Evolutionary conservation across 2,329 filamentous ascomycete genomes (phyloP), one percentile per base, ranked within the genome.

Genomic region (Pseudogymnoascus verrucosus): DNA sequence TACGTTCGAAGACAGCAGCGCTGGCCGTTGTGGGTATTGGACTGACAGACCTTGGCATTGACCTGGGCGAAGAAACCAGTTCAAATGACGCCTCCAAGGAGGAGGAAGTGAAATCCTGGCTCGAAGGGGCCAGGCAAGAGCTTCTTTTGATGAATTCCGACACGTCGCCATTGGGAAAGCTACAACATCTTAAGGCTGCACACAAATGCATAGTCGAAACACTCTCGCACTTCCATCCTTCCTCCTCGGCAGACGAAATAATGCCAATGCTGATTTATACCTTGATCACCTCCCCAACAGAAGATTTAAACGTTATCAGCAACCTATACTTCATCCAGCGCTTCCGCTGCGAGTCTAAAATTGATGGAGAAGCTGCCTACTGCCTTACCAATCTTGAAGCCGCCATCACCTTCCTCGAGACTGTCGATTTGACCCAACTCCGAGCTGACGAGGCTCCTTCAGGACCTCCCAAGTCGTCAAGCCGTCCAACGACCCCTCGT

Each of bases 141-240:
- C 78, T 99, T 60, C 80, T 86, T 54, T 84, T 84, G 65, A 98
- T 99, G 93, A 88, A 91, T 71, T 84, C 93, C 64, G 89, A 91
- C 68, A 88, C 88, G 68, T 96, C 92, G 72, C 95, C 95, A 0
- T 79, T 97, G 1, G 95, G 92, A 16, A 99, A 99, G 77, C 82
- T 98, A 44, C 90, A 92, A 71, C 88, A 92, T 71, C 81, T 99
- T 63, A 96, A 93, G 68, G 86, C 88, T 40, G 90, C 91, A 2
- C 95, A 98, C 75, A 96, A 96, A 78, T 89, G 88, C 67, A 98
- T 99, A 67, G 95, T 99, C 60, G 93, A 98, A 74, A 93, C 92
- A 1, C 75, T 88, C 60, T 82, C 84, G 3, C 81, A 85, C 69
- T 87, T 88, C 65, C 85, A 87, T 66, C 85, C 84, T 16, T 87